Base-by-base conservation (phyloP, 305 asterid genomes). In the Andrographis paniculata region DNA sequence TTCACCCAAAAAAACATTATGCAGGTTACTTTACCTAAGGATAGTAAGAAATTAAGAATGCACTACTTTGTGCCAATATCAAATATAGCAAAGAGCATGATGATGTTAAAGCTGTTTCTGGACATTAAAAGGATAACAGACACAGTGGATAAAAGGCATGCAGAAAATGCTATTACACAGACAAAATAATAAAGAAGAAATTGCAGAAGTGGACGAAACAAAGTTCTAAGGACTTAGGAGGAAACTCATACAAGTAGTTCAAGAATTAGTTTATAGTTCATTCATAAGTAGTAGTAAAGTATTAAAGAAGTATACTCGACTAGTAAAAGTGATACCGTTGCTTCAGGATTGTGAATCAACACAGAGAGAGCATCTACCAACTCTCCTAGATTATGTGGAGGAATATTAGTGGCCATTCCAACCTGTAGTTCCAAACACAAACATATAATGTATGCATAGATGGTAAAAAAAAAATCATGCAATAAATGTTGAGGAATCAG, bases 311-410 rank as follows among this genome's bases (percentile, higher is more conserved):
- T 45, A 27, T 51, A 53, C 16, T 59, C 52, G 64, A 66, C 53
- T 50, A 41, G 50, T 28, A 42, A 36, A 53, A 63, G 54, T 9
- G 16, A 47, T 87, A 92, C 96, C 84, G 96, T 87, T 31, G 93
- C 96, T 59, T 92, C 95, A 28, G 99, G 96, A 69, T 92, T 84
- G 71, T 68, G 96, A 74, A 92, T 92, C 73, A 87, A 54, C 42
- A 79, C 89, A 17, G 84, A 75, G 42, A 92, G 71, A 24, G 88
- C 99, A 68, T 92, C 99, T 52, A 92, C 96, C 55, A 92, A 74
- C 82, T 87, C 99, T 70, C 85, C 99, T 48, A 92, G 95, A 76
- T 87, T 92, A 67, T 92, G 99, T 18, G 99, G 99, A 40, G 99
- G 99, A 59, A 87, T 84, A 71, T 87, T 92, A 60, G 99, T 92